Evolutionary conservation across 192 early-diverging fungal genomes (phyloP).

Genomic region (Dissophora globulifera): DNA sequence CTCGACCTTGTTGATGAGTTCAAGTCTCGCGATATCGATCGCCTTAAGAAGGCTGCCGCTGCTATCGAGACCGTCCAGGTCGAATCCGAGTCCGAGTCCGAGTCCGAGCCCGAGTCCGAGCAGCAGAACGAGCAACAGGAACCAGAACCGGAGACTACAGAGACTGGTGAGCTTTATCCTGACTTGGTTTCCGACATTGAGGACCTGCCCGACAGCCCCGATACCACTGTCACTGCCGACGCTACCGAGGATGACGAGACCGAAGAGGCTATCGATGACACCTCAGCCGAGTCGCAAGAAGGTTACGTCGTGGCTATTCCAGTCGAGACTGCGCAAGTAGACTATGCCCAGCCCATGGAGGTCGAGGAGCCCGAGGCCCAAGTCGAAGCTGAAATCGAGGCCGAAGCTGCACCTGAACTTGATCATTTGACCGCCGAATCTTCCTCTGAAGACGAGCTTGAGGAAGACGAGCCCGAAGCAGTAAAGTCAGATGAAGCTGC

Average conservation of each 20-base stretch:
- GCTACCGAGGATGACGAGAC: background rate
- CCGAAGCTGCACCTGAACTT: background rate
- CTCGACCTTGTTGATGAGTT: slow-evolving; percentile 49
- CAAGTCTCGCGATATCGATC: slow-evolving; percentile 16
- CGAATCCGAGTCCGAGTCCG: background rate
- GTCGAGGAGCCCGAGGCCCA: background rate
- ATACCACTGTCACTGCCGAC: background rate
- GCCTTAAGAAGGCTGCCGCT: background rate
- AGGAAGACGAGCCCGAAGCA: background rate
- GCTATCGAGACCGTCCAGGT: background rate
- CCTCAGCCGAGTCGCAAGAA: background rate
- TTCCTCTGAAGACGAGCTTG: slow-evolving; percentile 3
- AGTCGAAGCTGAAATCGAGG: background rate
- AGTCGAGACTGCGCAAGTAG: background rate
- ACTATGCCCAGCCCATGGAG: background rate
- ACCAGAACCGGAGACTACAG: background rate
- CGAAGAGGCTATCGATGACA: background rate
- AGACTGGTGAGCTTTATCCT: slow-evolving; percentile 5
- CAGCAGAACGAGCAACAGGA: no score
- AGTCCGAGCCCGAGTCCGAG: slow-evolving; percentile 3
- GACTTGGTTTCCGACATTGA: slow-evolving; percentile 48
- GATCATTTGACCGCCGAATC: background rate
- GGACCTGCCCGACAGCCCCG: slow-evolving; percentile 19
- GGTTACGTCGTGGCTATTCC: background rate
- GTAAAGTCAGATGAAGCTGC: background rate